Base-by-base conservation (phyloP, 164 flowering plant genomes). In the Stephania yunnanensis region DNA sequence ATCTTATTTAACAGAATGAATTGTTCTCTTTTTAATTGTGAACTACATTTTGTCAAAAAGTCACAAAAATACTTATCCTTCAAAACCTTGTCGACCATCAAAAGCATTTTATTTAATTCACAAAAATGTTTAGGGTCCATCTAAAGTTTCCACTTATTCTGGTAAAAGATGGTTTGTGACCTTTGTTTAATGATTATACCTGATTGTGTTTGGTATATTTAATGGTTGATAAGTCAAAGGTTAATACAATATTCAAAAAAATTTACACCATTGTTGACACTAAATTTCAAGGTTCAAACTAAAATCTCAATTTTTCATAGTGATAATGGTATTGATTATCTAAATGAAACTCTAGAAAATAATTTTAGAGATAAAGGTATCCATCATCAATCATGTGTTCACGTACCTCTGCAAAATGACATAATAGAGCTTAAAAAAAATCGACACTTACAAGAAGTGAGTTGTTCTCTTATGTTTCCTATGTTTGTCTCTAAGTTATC, bases 401-500 rank as follows among this genome's bases (percentile, higher is more conserved):
- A 30, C n/a, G 42, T 70, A 17, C 70, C 76, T 4, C 4, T 42
- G 66, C 58, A 74, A 22, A 74, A 65, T 29, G 76, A 20, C 0
- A 44, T 65, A 1, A 61, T 61, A 29, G 76, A 63, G 46, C n/a
- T n/a, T n/a, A 74, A 58, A 15, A 74, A 74, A 74, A 74, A 74
- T 65, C 5, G 68, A 15, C 75, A 73, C 11, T 46, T 73, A 6
- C 15, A 36, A 29, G 68, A 73, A 13, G 55, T 36, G 6, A 1
- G 68, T 6, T 19, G 75, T 10, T 31, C 75, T 12, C 12, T 73
- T 5, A 58, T 73, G 48, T 73, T 73, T 55, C 2, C 36, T 12
- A 58, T 7, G 20, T 19, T 58, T 58, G 75, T 73, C 8, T 68
- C 75, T n/a, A 73, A 55, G 22, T 4, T 30, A 0, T 42, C 13